Percentiles rank a stretch among this genome's conserved stretches.
phyloP scores from a whole-genome alignment of 345 rosid species.

The Eucalyptus curtisii region DNA sequence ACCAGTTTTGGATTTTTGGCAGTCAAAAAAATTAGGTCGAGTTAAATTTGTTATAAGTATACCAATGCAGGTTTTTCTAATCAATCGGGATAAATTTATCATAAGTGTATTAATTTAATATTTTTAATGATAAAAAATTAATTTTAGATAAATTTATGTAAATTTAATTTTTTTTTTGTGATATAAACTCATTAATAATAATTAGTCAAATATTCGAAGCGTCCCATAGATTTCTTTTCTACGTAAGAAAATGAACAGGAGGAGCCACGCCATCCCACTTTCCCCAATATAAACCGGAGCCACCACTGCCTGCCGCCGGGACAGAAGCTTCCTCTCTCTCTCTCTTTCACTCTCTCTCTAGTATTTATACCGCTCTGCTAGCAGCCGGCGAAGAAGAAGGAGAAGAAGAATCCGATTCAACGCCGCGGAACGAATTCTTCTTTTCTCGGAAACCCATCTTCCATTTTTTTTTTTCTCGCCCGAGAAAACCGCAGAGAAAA shows the following conservation, averaged over 20 bases:
- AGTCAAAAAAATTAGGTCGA: fast-evolving
- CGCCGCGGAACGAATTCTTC: not conserved
- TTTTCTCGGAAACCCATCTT: not conserved
- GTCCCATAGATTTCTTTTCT: not conserved
- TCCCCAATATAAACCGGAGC: not conserved
- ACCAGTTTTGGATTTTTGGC: fast-evolving
- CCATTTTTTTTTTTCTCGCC: not conserved
- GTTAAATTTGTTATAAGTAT: too few species aligned
- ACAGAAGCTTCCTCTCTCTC: not conserved
- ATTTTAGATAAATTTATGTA: too few species aligned
- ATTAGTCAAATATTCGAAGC: not conserved
- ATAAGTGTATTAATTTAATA: too few species aligned
- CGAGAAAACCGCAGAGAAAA: not conserved
- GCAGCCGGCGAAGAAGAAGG: not conserved
- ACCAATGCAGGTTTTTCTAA: too few species aligned
- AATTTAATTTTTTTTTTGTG: too few species aligned
- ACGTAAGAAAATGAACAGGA: not conserved
- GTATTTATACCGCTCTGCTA: not conserved
- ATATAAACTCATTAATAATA: too few species aligned
- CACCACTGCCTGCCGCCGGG: not conserved
- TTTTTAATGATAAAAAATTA: too few species aligned
- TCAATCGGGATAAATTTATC: fast-evolving
- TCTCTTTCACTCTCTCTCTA: not conserved
- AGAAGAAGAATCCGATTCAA: not conserved
- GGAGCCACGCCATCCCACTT: not conserved